These are phyloP conservation scores for Colletotrichum sp. DNA, from an alignment of 2,329 filamentous ascomycete species.

Conservation along the genomic window DNA sequence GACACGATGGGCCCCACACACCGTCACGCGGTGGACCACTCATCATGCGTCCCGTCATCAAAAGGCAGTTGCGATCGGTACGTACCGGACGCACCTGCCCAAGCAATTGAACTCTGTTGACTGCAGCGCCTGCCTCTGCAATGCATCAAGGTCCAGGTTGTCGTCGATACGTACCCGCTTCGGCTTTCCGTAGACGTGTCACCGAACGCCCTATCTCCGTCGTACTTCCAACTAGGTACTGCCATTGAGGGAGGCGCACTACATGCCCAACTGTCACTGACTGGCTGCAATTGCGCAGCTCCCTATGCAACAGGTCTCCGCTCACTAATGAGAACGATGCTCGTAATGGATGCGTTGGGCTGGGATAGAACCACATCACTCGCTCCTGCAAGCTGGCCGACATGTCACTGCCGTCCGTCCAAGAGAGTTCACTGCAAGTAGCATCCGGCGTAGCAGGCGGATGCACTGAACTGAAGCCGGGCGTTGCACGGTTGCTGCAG, in stretches of 20 bases:
- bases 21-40: conserved; percentile 19
- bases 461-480: not conserved
- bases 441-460: not conserved
- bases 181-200: conserved; percentile 18
- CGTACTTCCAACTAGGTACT: not conserved
- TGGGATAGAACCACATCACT: not conserved
- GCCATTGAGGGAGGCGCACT: not conserved
- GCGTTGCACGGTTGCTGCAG: not conserved
- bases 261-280: not conserved
- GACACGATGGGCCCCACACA: not conserved
- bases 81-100: not conserved
- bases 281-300: not conserved
- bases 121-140: not conserved
- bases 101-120: not conserved
- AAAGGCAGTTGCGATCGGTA: not conserved
- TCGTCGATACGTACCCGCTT: conserved; percentile 5
- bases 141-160: not conserved
- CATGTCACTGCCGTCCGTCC: not conserved
- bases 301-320: not conserved
- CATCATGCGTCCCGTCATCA: conserved; percentile 20
- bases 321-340: not conserved
- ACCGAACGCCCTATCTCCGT: conserved; percentile 16
- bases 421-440: not conserved
- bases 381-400: not conserved
- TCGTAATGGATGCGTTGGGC: not conserved